These are phyloP conservation scores for Sinapis alba DNA, from an alignment of 441 rosid genomes.

Conservation along the genomic window DNA sequence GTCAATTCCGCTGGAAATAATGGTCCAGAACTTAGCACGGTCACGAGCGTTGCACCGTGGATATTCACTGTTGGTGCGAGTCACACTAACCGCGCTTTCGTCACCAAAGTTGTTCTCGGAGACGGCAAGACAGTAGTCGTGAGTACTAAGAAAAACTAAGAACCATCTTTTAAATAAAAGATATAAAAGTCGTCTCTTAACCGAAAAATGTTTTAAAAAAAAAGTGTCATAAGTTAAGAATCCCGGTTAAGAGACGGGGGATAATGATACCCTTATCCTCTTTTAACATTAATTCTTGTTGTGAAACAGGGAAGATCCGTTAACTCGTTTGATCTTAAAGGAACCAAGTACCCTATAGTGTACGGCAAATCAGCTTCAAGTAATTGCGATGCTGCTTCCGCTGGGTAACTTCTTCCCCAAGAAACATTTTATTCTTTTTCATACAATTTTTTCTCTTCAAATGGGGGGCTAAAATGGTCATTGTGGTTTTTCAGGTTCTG, in stretches of 20 bases:
- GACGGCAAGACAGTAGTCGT: slow-evolving; percentile 47
- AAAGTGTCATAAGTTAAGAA: no score
- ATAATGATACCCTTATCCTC: no score
- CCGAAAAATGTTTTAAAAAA: no score
- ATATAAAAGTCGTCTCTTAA: no score
- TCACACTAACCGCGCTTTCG: slow-evolving; percentile 46
- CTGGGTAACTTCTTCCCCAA: slow-evolving; percentile 32
- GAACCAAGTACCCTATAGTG: slow-evolving; percentile 44
- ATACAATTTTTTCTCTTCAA: not conserved
- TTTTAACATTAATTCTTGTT: not conserved
- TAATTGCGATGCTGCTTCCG: slow-evolving; percentile 2
- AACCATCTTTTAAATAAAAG: no score
- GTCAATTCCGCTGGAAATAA: slow-evolving; percentile 54
- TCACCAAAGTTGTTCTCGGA: slow-evolving; percentile 53
- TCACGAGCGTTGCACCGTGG: slow-evolving; percentile 52
- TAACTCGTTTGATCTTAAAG: slow-evolving; percentile 41
- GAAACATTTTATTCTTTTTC: not conserved
- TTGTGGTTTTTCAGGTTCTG: slow-evolving; percentile 36
- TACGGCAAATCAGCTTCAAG: slow-evolving; percentile 36
- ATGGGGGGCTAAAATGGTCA: not conserved
- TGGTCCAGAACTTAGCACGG: slow-evolving; percentile 31
- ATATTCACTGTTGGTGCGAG: slow-evolving; percentile 57
- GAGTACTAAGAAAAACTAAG: slow-evolving; percentile 40
- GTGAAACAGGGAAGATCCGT: slow-evolving; percentile 50
- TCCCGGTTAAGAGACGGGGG: no score